These are phyloP conservation scores for Picea mariana DNA, from an alignment of 83 land plant species.

Conservation along the genomic window DNA sequence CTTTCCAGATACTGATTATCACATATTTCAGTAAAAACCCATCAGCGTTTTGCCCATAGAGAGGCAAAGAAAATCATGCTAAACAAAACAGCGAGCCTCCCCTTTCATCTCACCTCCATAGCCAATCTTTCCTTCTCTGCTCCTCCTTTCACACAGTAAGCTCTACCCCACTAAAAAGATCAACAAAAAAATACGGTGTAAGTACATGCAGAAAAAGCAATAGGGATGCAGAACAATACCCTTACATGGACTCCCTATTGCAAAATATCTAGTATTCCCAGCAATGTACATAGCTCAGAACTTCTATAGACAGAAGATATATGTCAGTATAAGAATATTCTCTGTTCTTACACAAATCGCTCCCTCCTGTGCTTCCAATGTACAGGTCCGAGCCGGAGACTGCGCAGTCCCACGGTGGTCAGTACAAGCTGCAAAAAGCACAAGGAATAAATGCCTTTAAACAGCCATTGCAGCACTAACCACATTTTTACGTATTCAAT, in stretches of 20 bases:
- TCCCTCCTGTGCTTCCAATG: conserved; percentile 68
- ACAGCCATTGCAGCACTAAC: neutral
- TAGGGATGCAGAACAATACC: neutral
- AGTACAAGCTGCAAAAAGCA: conserved; percentile 56
- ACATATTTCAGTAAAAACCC: neutral
- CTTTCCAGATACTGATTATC: conserved; percentile 57
- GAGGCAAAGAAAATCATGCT: no score
- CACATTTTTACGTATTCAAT: neutral
- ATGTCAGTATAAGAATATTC: neutral
- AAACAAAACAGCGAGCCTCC: no score
- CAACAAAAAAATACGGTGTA: neutral
- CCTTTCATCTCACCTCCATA: conserved; percentile 48
- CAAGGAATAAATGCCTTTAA: neutral
- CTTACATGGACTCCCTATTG: no score
- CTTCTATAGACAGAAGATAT: neutral
- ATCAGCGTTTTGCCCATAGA: neutral
- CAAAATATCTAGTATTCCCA: neutral
- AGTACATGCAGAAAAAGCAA: neutral
- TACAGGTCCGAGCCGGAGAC: conserved; percentile 73
- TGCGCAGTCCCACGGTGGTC: conserved; percentile 87
- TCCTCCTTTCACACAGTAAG: conserved; percentile 66
- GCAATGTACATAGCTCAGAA: neutral
- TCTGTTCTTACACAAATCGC: conserved; percentile 75
- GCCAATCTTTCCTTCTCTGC: conserved; percentile 60
- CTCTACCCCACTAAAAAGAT: conserved; percentile 73